phyloP scores from a whole-genome alignment of 306 rosid genomes.

The Spatholobus suberectus region DNA sequence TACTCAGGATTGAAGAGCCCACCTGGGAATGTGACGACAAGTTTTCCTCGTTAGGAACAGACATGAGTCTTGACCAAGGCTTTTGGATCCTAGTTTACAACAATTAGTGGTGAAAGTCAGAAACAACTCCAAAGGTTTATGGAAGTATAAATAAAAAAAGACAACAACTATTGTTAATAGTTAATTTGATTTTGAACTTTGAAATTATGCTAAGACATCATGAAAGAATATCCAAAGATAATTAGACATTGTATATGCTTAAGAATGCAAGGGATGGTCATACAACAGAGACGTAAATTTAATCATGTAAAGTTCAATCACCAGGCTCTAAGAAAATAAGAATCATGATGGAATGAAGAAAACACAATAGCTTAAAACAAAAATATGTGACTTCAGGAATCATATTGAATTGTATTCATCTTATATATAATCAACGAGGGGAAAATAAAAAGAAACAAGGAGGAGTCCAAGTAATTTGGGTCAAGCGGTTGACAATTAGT shows the following conservation, averaged over 20 bases:
- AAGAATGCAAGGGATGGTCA: constrained; percentile 7
- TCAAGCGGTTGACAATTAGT: background rate
- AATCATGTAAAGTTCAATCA: constrained; percentile 8
- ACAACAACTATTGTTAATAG: constrained; percentile 11
- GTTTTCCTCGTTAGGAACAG: constrained; percentile 67
- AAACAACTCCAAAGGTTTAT: constrained; percentile 29
- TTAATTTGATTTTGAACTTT: constrained; percentile 7
- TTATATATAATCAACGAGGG: background rate
- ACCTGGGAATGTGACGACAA: constrained; percentile 73
- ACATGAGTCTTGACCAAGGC: constrained; percentile 54
- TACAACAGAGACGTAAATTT: background rate
- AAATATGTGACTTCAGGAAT: background rate
- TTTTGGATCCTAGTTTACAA: constrained; percentile 37
- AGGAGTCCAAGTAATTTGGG: background rate
- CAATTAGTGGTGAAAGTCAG: constrained; percentile 38
- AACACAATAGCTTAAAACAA: background rate
- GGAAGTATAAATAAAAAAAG: background rate
- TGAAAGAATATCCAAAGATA: background rate
- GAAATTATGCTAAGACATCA: constrained; percentile 22
- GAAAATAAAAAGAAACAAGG: background rate
- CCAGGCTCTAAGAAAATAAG: constrained; percentile 4
- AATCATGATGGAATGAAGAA: constrained; percentile 1
- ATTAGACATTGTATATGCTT: background rate
- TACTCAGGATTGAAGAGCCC: constrained; percentile 33
- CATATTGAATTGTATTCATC: constrained; percentile 24